Conservation (phyloP, 2,329 filamentous ascomycete species). For the Aspergillus piperis region DNA sequence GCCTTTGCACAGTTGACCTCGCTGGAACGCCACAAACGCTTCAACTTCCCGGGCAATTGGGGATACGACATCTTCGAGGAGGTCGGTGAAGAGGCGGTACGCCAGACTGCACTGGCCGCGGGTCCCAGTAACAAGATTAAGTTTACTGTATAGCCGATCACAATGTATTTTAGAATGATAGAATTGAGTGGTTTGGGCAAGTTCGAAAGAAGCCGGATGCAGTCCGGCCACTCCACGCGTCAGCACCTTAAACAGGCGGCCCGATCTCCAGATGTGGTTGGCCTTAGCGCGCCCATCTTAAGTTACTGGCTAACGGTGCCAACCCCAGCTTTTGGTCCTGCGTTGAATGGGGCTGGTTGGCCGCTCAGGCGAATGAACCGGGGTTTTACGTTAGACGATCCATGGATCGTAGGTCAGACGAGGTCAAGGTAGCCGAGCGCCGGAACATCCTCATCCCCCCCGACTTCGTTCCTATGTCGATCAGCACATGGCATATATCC, state of each 20-base stretch:
- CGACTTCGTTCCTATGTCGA: background rate
- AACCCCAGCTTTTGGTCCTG: background rate
- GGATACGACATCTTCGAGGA: slow-evolving; percentile 38
- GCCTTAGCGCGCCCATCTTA: background rate
- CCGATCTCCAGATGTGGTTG: background rate
- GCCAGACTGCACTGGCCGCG: slow-evolving; percentile 20
- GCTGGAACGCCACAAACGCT: slow-evolving; percentile 35
- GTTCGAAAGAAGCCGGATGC: background rate
- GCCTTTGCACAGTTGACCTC: slow-evolving; percentile 30
- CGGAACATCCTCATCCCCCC: background rate
- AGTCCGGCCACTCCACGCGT: background rate
- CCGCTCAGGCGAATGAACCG: background rate
- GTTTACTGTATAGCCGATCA: slow-evolving; percentile 23
- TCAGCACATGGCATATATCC: background rate
- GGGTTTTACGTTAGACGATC: background rate
- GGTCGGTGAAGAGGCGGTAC: slow-evolving; percentile 26
- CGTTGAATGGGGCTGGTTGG: background rate
- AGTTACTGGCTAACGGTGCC: background rate
- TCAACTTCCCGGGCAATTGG: slow-evolving; percentile 36
- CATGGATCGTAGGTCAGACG: background rate
- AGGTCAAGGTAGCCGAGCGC: background rate
- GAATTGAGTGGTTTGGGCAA: background rate
- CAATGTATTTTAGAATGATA: background rate
- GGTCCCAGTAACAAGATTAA: slow-evolving; percentile 22
- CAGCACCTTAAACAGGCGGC: background rate